phyloP scores from a whole-genome alignment of 2,329 filamentous ascomycete genomes.

The Colletotrichum agaves region DNA sequence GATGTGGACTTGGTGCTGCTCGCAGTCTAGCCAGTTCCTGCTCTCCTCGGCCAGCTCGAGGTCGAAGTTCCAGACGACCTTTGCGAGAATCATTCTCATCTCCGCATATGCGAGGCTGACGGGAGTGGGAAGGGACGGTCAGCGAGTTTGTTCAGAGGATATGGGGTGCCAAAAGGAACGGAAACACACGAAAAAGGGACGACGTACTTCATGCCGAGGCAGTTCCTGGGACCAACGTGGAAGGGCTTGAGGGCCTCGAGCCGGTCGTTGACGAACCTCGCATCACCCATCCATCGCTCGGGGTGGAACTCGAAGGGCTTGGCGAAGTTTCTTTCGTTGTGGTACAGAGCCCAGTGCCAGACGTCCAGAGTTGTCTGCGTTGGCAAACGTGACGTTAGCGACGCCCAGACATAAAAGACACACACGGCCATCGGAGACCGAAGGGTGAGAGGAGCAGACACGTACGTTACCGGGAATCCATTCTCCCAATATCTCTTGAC shows the following conservation, averaged over 20 bases:
- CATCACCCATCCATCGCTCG: constrained; percentile 50
- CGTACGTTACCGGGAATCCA: constrained; percentile 47
- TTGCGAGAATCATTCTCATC: constrained; percentile 28
- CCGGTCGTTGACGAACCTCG: constrained; percentile 24
- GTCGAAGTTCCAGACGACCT: constrained; percentile 31
- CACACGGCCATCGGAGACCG: no score
- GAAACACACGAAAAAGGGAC: neutral
- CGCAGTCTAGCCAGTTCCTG: constrained; percentile 14
- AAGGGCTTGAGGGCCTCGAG: constrained; percentile 31
- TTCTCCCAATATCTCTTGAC: constrained; percentile 45
- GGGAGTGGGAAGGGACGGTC: neutral
- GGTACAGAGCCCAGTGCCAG: constrained; percentile 57
- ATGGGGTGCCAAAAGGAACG: neutral
- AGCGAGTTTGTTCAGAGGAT: neutral
- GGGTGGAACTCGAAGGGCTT: constrained; percentile 59
- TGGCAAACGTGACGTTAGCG: neutral
- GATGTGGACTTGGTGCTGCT: constrained; percentile 6
- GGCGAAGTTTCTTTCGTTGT: constrained; percentile 55
- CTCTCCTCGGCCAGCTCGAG: constrained; percentile 16
- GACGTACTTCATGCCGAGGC: constrained; percentile 30
- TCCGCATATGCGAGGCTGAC: constrained; percentile 35
- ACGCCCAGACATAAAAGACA: no score
- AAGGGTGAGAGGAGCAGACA: constrained; percentile 16
- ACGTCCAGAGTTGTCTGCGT: constrained; percentile 54
- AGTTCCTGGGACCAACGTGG: constrained; percentile 27